phyloP scores from a whole-genome alignment of 2,329 filamentous ascomycete species.

The Clonostachys solani region DNA sequence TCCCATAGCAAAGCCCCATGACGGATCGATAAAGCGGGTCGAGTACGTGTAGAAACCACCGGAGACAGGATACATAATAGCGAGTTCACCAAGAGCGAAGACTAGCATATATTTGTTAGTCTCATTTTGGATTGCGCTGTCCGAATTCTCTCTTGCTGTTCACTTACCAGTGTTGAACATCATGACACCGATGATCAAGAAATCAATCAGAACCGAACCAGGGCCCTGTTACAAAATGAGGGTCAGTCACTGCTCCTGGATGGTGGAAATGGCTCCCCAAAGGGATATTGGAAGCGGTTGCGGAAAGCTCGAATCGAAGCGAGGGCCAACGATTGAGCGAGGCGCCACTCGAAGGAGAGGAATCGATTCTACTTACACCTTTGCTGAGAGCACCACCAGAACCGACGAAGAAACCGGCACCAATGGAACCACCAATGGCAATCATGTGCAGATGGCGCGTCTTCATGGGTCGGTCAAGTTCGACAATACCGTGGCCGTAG shows the following conservation, averaged over 20 bases:
- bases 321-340: neutral
- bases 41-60: slow-evolving; percentile 58
- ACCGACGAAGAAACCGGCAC: slow-evolving; percentile 53
- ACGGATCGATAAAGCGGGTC: slow-evolving; percentile 53
- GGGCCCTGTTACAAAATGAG: slow-evolving; percentile 19
- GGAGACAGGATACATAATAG: slow-evolving; percentile 53
- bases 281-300: neutral
- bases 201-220: slow-evolving; percentile 29
- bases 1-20: slow-evolving; percentile 51
- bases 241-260: neutral
- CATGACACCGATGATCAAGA: slow-evolving; percentile 46
- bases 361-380: slow-evolving; percentile 28
- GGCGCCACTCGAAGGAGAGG: neutral
- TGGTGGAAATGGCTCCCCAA: no score
- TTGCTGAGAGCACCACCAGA: slow-evolving; percentile 42
- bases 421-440: slow-evolving; percentile 47
- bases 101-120: slow-evolving; percentile 17
- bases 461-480: slow-evolving; percentile 41
- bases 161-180: slow-evolving; percentile 40
- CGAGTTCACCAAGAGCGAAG: slow-evolving; percentile 53
- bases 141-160: neutral
- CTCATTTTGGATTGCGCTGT: neutral
- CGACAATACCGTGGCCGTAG: slow-evolving; percentile 22
- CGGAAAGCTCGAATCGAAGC: neutral
- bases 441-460: slow-evolving; percentile 56